Base-by-base conservation (phyloP, 2,329 filamentous ascomycete species). In the Pestalotiopsis sp. region DNA sequence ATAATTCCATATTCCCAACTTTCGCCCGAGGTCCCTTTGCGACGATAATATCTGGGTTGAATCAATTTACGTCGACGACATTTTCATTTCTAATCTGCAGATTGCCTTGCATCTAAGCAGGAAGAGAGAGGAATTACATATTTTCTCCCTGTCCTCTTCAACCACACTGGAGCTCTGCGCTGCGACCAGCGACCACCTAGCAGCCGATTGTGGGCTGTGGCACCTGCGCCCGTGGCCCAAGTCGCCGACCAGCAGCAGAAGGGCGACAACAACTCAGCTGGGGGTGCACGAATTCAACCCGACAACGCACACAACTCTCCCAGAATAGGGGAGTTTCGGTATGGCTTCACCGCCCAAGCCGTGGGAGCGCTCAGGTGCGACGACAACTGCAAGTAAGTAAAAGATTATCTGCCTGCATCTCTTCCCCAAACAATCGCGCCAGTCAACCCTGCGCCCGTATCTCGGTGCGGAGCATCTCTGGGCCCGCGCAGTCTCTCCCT, bases 281-380 rank as follows among this genome's bases (percentile, higher is more conserved):
- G 45, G 55, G 20, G 23, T 13, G 11, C 55, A 36, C 57, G 25
- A 27, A 9, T 20, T 17, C 9, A 59, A 13, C 27, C 13, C 14
- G 14, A 52, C 45, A 5, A 52, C 45, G 12, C 45, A 20, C 45
- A 52, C 13, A 6, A 20, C 11, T 45, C 20, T 14, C 20, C 39
- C n/a, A 2, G 61, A 20, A 14, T 4, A 3, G 27, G 59, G 59
- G 31, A 62, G 36, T 41, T n/a, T 36, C 13, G 68, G 71, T 13
- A 90, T 90, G 86, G 88, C 88, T 72, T 98, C 95, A 81, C 96
- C 96, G 78, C 96, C 96, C 67, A 99, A 99, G 83, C 96, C 96
- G 61, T 99, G 96, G 96, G 96, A 99, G 84, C 89, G 92, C 80
- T 88, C 91, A 73, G 92, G 91, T 81, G 88, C 89, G 71, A 85